These are phyloP conservation scores for Bipolaris bicolor DNA, from an alignment of 2,329 filamentous ascomycete genomes.

Conservation along the genomic window DNA sequence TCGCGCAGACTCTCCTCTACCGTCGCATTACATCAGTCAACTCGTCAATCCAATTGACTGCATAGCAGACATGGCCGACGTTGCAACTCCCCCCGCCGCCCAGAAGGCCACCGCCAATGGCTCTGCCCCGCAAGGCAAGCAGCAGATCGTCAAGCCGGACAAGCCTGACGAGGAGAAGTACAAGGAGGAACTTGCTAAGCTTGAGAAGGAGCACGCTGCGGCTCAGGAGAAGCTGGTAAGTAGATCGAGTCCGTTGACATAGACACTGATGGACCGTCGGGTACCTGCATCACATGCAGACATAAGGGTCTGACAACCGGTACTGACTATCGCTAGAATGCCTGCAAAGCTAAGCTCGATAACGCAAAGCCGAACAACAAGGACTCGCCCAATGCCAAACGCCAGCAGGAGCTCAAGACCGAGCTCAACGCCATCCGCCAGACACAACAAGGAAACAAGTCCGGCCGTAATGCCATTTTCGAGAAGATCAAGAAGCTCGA, in stretches of 20 bases:
- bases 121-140: slow-evolving; percentile 44
- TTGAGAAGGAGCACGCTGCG: slow-evolving; percentile 84
- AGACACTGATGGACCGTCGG: slow-evolving; percentile 13
- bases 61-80: slow-evolving; percentile 41
- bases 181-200: slow-evolving; percentile 77
- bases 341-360: slow-evolving; percentile 87
- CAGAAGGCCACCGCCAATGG: slow-evolving; percentile 39
- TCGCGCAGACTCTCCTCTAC: slow-evolving; percentile 12
- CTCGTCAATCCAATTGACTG: slow-evolving; percentile 28
- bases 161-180: slow-evolving; percentile 87
- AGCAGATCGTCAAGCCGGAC: slow-evolving; percentile 67
- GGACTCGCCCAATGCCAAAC: slow-evolving; percentile 79
- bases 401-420: slow-evolving; percentile 81
- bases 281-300: slow-evolving; percentile 20
- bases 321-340: slow-evolving; percentile 64
- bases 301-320: background rate
- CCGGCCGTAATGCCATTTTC: slow-evolving; percentile 74
- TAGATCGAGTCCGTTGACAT: slow-evolving; percentile 2
- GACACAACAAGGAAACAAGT: slow-evolving; percentile 88
- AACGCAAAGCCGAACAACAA: slow-evolving; percentile 80
- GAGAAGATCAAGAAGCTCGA: slow-evolving; percentile 94
- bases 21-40: slow-evolving; percentile 23
- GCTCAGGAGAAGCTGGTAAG: slow-evolving; percentile 73
- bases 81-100: slow-evolving; percentile 47
- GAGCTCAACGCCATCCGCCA: slow-evolving; percentile 83